Base-by-base conservation (phyloP, 2,329 filamentous ascomycete species). In the Fusarium secorum region DNA sequence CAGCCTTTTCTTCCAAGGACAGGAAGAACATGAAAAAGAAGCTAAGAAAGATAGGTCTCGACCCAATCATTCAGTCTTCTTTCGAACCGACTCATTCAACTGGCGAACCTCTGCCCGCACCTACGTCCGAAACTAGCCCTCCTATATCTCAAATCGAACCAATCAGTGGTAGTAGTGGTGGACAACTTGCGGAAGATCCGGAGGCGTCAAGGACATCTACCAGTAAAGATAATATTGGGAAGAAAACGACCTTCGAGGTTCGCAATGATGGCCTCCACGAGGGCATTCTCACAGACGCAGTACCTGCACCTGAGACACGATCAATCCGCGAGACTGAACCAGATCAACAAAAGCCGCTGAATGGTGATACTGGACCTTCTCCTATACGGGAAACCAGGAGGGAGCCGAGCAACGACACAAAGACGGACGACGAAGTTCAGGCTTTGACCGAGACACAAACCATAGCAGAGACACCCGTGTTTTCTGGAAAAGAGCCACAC, bases 21-120 rank as follows among this genome's bases (percentile, higher is more conserved):
- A 75, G 61, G 41, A 75, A 75, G 44, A 70, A 66, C 42, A 72
- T 76, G 5, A 75, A 62, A 35, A 75, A 72, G 45, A 70, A 62
- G 26, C 57, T 75, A 18, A 72, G 59, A 58, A 73, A 72, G 59
- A 64, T 70, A 55, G 70, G 58, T 7, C 59, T 75, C 5, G 69
- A 75, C 11, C 36, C 58, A 10, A 45, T 75, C 33, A 36, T 75
- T 17, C 60, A 59, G 45, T 59, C 67, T 13, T 54, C 57, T 24
- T 60, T 65, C 20, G 45, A 53, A 22, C 24, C 54, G n/a, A 45
- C 38, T 39, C 30, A 35, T 41, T 35, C 48, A 18, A 42, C 45
- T 28, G 42, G 59, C 26, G 55, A 58, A 17, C 24, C 14, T n/a
- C 42, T 52, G 13, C 38, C 44, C 24, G 20, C 39, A 57, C 7